These are phyloP conservation scores for Fraxinus nigra DNA, from an alignment of 305 asterid species.

Conservation along the genomic window DNA sequence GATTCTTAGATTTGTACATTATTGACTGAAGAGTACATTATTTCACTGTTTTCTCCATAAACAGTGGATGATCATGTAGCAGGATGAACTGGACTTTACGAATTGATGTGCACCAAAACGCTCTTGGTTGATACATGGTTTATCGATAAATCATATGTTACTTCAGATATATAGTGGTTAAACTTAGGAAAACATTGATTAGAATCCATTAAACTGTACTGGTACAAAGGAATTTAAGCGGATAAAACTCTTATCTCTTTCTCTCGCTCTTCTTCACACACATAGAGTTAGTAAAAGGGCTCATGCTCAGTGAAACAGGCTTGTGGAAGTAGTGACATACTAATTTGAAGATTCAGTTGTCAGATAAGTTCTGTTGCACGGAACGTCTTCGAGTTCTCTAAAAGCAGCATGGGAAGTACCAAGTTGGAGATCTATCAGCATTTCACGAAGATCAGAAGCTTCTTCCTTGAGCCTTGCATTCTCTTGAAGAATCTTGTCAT, in stretches of 20 bases:
- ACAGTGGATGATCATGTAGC: not conserved
- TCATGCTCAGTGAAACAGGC: constrained; percentile 44
- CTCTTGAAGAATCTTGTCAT: constrained; percentile 59
- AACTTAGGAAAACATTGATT: constrained; percentile 30
- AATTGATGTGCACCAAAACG: not conserved
- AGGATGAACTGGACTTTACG: not conserved
- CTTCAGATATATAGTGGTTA: not conserved
- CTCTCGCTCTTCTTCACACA: constrained; percentile 3
- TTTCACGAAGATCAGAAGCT: constrained; percentile 60
- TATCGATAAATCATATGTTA: not conserved
- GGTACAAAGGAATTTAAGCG: constrained; percentile 25
- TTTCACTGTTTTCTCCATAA: not conserved
- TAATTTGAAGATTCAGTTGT: constrained; percentile 52
- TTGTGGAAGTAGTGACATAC: constrained; percentile 37
- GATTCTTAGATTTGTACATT: not conserved
- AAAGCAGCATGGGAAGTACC: constrained; percentile 41
- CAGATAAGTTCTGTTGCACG: constrained; percentile 60
- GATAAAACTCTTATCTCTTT: constrained; percentile 14
- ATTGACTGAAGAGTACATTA: not conserved
- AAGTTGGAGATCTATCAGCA: constrained; percentile 58
- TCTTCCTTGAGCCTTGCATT: constrained; percentile 69
- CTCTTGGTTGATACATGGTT: not conserved
- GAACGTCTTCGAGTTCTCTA: constrained; percentile 55
- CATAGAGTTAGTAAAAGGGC: constrained; percentile 3
- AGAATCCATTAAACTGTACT: constrained; percentile 33